Percentiles rank a stretch among this genome's conserved stretches.
These are phyloP conservation scores for Wickerhamomyces strasburgensis DNA, from an alignment of 805 yeast genomes.

Conservation along the genomic window DNA sequence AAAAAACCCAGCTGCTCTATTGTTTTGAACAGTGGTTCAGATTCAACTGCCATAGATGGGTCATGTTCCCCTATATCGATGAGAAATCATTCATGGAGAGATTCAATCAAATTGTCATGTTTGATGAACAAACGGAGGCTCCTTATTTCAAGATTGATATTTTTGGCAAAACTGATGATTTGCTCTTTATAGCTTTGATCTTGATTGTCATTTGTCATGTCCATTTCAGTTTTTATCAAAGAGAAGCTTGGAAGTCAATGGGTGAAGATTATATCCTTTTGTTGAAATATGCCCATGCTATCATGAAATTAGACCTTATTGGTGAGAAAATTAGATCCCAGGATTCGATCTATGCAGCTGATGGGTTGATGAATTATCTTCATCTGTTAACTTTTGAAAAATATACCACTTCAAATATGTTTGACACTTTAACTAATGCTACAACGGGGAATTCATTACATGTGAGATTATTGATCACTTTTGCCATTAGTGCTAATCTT, in stretches of 20 bases:
- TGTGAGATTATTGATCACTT: slow-evolving; percentile 7
- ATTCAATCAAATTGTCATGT: slow-evolving; percentile 1
- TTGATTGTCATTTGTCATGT: slow-evolving; percentile 7
- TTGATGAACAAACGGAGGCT: slow-evolving; percentile 3
- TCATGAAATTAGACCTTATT: slow-evolving; percentile 9
- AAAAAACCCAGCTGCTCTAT: neutral
- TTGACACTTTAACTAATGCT: too few relatives aligned
- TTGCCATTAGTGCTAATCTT: slow-evolving; percentile 10
- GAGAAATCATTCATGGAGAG: slow-evolving; percentile 6
- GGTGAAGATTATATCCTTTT: slow-evolving; percentile 8
- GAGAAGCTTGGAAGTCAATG: slow-evolving; percentile 1
- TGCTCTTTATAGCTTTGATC: slow-evolving; percentile 9
- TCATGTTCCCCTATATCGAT: slow-evolving; percentile 11
- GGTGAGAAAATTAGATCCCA: slow-evolving; percentile 8
- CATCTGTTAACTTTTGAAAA: too few relatives aligned
- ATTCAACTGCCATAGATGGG: slow-evolving; percentile 9
- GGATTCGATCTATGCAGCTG: slow-evolving; percentile 1
- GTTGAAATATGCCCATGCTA: slow-evolving; percentile 12
- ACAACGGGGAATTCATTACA: neutral
- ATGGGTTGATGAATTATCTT: neutral
- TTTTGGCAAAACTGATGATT: slow-evolving; percentile 1
- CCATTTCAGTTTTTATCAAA: slow-evolving; percentile 9
- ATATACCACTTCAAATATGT: too few relatives aligned
- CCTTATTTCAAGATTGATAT: slow-evolving; percentile 5
- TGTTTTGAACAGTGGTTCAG: slow-evolving; percentile 6